Evolutionary conservation across 202 grass and related monocot species (phyloP), one percentile per base, ranked within the genome.

Genomic region (Saccharum hybrid): DNA sequence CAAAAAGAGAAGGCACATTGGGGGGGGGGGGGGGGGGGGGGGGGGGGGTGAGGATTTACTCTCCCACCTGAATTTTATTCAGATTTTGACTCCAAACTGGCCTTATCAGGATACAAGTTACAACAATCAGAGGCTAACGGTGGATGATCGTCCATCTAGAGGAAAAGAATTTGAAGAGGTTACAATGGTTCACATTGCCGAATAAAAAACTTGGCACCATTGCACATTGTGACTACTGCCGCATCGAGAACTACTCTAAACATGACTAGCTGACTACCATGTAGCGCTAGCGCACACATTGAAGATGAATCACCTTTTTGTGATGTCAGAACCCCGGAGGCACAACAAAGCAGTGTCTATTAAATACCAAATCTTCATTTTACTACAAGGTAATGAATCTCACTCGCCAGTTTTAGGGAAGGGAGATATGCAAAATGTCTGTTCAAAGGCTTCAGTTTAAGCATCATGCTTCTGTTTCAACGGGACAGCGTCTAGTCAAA

Each of bases 401-500:
- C 23, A 66, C 3, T 78, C 2, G 2, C 39, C 34, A 33, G 26
- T 8, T 80, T 80, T 59, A 57, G 6, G 65, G 49, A 37, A n/a
- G 65, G 49, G 46, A n/a, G 9, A 68, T 21, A n/a, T 15, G 48
- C 26, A 45, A 61, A 68, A 16, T 67, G 74, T 87, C 1, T 43
- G 80, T 74, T 26, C 16, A 79, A 68, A 10, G 66, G 12, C 11
- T 75, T 68, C 36, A 71, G 34, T 71, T 34, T 51, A 54, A 65
- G 56, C 66, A 4, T 56, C 56, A 78, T 21, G 68, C 9, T 79
- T 76, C 30, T 43, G 23, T 77, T 79, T 66, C 28, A 78, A 51
- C 10, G 23, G 40, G 59, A 78, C 41, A 66, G 26, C 26, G 23
- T 67, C 48, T 63, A 66, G 21, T 83, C 69, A 64, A 85, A 36